Evolutionary conservation across 495 filamentous ascomycete species (phyloP), one percentile per base, ranked within the genome.

Genomic region (Geoglossum glabrum): DNA sequence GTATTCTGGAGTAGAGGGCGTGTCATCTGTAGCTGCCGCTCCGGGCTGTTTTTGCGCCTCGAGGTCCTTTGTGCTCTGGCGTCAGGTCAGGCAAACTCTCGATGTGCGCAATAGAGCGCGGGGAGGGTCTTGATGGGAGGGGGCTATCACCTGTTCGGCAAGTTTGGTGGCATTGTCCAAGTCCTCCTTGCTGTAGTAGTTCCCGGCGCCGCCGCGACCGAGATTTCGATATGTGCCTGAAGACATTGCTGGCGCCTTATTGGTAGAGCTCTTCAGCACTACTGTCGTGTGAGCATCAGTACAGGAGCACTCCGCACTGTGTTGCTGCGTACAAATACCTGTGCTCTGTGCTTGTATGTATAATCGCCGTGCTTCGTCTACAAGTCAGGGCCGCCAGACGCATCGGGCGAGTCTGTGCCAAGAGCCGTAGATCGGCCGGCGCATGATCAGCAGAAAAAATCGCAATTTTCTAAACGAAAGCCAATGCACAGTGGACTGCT

Each of bases 171-270:
- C 72, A 38, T 76, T 74, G 36, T 76, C 69, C 33, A 77, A 60
- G 56, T 80, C 74, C 62, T 74, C 70, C 56, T 76, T 70, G 63
- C 68, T 72, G 56, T 75, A 74, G 64, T 77, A 82, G 65, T 85
- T 84, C 34, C 80, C 81, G 1, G 79, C 80, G 36, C 81, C 81
- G 33, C 81, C 81, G 31, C 81, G 71, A 50, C 75, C 77, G 15
- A 61, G 67, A 15, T 63, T 63, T 27, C 61, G 55, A 57, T 69
- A 67, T 28, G 56, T 23, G 4, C 15, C 47, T 17, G 33, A 38
- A 23, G 54, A 56, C 54, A 38, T 38, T 38, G 10, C 28, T 54
- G 51, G n/a, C 36, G 23, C n/a, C 23, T 45, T 21, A 9, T 4
- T 45, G 40, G 10, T 45, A 9, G 40, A 21, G n/a, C 1, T 19